A percentile compares a stretch with the other conserved stretches of the same genome.
Conservation (phyloP, 345 rosid species). For the Acer saccharum region DNA sequence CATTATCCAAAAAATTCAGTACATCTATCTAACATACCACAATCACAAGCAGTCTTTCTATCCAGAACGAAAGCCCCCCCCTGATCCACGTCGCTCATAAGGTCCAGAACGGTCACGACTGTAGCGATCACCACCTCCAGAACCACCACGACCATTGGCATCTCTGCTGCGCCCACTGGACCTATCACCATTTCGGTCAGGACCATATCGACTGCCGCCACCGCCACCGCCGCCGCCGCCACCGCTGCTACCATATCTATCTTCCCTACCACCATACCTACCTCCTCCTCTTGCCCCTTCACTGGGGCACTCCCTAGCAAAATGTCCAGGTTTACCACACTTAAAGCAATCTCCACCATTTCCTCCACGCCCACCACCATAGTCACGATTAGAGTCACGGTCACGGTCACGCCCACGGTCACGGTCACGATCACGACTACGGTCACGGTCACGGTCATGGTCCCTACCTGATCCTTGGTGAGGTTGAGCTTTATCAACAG, state of each 20-base stretch:
- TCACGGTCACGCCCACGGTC: slow-evolving; percentile 40
- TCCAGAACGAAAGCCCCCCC: slow-evolving; percentile 58
- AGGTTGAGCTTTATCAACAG: slow-evolving; percentile 97
- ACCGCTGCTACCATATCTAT: slow-evolving; percentile 34
- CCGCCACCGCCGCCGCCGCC: slow-evolving; percentile 50
- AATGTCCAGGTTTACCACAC: slow-evolving; percentile 97
- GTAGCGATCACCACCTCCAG: slow-evolving; percentile 70
- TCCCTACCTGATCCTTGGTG: slow-evolving; percentile 76
- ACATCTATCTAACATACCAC: slow-evolving; percentile 29
- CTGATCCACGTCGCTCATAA: slow-evolving; percentile 72
- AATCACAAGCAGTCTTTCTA: slow-evolving; percentile 25
- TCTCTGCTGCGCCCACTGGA: slow-evolving; percentile 71
- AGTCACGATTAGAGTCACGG: slow-evolving; percentile 35
- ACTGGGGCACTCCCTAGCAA: slow-evolving; percentile 92
- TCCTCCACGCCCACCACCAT: slow-evolving; percentile 61
- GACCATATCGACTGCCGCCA: slow-evolving; percentile 69
- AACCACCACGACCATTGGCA: slow-evolving; percentile 66
- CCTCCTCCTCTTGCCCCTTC: slow-evolving; percentile 59
- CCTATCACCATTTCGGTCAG: slow-evolving; percentile 83
- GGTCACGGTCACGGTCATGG: slow-evolving; percentile 67
- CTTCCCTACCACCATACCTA: slow-evolving; percentile 50
- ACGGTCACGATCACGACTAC: slow-evolving; percentile 70
- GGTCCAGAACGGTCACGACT: slow-evolving; percentile 81
- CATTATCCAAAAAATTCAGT: slow-evolving; percentile 7
- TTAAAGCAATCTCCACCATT: slow-evolving; percentile 89